A percentile compares a stretch with the other conserved stretches of the same genome.
These are phyloP conservation scores for Leucogyrophana mollusca DNA, from an alignment of 768 basidiomycete genomes.

Conservation along the genomic window DNA sequence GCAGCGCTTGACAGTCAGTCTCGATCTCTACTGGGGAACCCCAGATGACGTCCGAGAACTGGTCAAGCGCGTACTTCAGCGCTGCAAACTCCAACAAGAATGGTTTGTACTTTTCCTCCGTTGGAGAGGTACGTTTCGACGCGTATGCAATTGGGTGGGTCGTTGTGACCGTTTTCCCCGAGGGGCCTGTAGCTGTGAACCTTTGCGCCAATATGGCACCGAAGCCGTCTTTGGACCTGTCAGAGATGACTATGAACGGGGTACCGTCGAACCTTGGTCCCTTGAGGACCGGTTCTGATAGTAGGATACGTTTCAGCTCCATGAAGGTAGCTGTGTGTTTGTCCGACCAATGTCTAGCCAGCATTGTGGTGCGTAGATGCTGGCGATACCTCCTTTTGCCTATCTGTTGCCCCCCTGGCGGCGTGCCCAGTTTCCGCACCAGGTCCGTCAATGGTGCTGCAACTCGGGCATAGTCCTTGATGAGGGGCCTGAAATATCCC, in stretches of 20 bases:
- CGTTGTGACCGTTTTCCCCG: conserved; percentile 13
- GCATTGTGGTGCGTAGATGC: conserved; percentile 17
- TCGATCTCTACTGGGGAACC: conserved; percentile 29
- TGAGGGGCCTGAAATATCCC: conserved; percentile 8
- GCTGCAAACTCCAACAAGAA: conserved; percentile 36
- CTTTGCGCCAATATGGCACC: conserved; percentile 30
- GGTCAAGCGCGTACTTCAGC: conserved; percentile 31
- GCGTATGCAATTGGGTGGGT: conserved; percentile 18
- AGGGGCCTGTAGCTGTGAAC: conserved; percentile 10
- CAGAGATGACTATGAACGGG: conserved; percentile 36
- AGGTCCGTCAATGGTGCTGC: conserved; percentile 5
- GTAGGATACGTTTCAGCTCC: conserved; percentile 28
- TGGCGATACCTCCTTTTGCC: conserved; percentile 16
- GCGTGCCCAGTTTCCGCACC: conserved; percentile 1
- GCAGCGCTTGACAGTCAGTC: conserved; percentile 23
- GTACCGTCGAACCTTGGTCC: conserved; percentile 31
- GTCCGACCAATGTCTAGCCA: conserved; percentile 13
- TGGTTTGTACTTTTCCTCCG: conserved; percentile 32
- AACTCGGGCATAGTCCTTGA: conserved; percentile 5
- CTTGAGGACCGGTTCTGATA: conserved; percentile 31
- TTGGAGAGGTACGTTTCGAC: conserved; percentile 31
- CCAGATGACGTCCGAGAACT: conserved; percentile 28
- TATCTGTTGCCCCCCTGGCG: neutral
- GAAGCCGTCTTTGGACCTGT: conserved; percentile 33
- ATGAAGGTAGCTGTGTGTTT: conserved; percentile 25